A percentile compares a stretch with the other conserved stretches of the same genome.
phyloP scores from a whole-genome alignment of 768 basidiomycete species.

The Russula sp. region DNA sequence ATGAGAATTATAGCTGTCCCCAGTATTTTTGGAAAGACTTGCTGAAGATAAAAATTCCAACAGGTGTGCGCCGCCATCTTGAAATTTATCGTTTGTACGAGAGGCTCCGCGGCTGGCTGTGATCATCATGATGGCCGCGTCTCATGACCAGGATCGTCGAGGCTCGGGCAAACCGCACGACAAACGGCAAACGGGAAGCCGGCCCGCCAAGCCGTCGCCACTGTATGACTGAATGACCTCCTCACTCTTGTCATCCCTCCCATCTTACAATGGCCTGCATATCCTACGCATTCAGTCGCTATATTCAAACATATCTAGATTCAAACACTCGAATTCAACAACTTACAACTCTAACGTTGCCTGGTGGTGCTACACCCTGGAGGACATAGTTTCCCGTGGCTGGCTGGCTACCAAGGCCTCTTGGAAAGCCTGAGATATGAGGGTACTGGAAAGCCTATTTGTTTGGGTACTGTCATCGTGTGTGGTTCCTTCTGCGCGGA shows the following conservation, averaged over 20 bases:
- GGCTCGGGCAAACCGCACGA: neutral
- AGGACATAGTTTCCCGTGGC: conserved; percentile 53
- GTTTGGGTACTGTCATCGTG: conserved; percentile 67
- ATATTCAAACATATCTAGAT: conserved; percentile 82
- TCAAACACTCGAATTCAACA: conserved; percentile 78
- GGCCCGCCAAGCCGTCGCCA: neutral
- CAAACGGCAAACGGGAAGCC: neutral
- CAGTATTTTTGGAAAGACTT: neutral
- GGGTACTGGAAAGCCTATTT: conserved; percentile 70
- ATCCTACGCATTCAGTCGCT: conserved; percentile 62
- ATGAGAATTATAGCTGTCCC: no score
- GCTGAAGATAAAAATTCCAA: neutral
- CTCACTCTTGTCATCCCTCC: conserved; percentile 30
- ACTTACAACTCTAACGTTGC: conserved; percentile 74
- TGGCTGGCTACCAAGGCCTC: conserved; percentile 48
- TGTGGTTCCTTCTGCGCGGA: conserved; percentile 33
- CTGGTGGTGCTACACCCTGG: conserved; percentile 79
- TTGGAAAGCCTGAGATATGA: conserved; percentile 57
- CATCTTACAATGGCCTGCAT: conserved; percentile 45
- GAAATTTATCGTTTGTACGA: neutral
- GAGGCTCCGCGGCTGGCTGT: neutral
- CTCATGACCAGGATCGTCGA: neutral
- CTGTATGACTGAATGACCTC: neutral
- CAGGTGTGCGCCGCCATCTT: neutral
- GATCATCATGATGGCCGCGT: neutral